Base-by-base conservation (phyloP, 495 filamentous ascomycete genomes). In the Penicillium maclennaniae region DNA sequence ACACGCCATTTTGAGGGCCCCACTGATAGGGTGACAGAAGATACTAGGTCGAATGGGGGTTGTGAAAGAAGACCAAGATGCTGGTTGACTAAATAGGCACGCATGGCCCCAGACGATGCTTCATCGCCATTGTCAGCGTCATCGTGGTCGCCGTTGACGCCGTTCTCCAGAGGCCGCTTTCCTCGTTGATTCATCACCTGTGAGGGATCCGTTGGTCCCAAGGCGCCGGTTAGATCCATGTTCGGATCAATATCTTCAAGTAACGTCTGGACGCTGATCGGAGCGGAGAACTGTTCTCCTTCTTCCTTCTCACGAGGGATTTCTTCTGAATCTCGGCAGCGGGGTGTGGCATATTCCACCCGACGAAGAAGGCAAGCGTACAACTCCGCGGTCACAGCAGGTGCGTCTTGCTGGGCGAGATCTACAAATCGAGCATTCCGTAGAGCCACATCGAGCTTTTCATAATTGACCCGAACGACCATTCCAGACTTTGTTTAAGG, bases 381-480 rank as follows among this genome's bases (percentile, higher is more conserved):
- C 17, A 97, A 81, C 43, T 84, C 77, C 4, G 83, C 79, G 0
- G 92, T 91, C 0, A 58, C 61, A 0, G 63, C 38, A 19, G 71
- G 68, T 12, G 71, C 64, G 69, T 82, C 54, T 76, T 75, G 45
- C 85, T 85, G 54, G 82, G 77, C 59, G 71, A 79, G 56, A 77
- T 81, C 57, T 37, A 87, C 81, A 27, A 98, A 85, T 20, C 83
- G 83, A 45, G 81, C 77, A 56, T 87, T 96, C 47, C 93, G 89
- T 49, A 95, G 78, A 16, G 87, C 78, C 14, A 97, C 88, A 5
- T 83, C 77, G 41, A 89, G 85, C 62, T 92, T 96, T 34, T 89
- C 87, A 63, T 90, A 86, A 66, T 96, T 96, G 21, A 97, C 76
- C 26, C 88, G 84, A 42, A 97, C 73, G 19, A 89, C 80, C 46